phyloP scores from a whole-genome alignment of 805 yeast species.

The Pichia heedii region DNA sequence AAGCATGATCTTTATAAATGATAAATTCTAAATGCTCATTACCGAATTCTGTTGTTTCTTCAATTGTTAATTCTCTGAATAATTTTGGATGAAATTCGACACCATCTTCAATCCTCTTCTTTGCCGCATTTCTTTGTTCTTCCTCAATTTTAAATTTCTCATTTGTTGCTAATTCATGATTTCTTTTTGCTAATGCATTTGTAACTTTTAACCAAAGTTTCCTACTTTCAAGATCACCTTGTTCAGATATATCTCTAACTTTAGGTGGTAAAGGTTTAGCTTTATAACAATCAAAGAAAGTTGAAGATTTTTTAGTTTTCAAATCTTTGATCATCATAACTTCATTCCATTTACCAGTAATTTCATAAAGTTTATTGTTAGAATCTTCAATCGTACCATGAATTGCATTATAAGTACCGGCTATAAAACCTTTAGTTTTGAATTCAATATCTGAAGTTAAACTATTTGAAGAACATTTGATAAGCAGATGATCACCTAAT shows the following conservation, averaged over 20 bases:
- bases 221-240: constrained; percentile 74
- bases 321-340: constrained; percentile 58
- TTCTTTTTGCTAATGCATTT: constrained; percentile 67
- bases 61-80: constrained; percentile 42
- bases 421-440: constrained; percentile 88
- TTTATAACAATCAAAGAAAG: constrained; percentile 52
- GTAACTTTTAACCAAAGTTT: constrained; percentile 77
- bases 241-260: constrained; percentile 73
- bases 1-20: constrained; percentile 41
- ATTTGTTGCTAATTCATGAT: constrained; percentile 78
- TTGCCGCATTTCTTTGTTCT: constrained; percentile 68
- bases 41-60: constrained; percentile 22
- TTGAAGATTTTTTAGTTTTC: constrained; percentile 31
- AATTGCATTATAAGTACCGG: constrained; percentile 87
- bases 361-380: constrained; percentile 51
- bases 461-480: constrained; percentile 52
- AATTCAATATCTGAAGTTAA: constrained; percentile 79
- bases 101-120: constrained; percentile 67
- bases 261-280: constrained; percentile 50
- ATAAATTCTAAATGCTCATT: constrained; percentile 51
- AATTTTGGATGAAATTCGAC: constrained; percentile 73
- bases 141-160: constrained; percentile 85
- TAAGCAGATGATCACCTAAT: constrained; percentile 83
- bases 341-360: constrained; percentile 93
- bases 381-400: constrained; percentile 58